Conservation (phyloP, 805 yeast species). For the Lachancea kluyveri region DNA sequence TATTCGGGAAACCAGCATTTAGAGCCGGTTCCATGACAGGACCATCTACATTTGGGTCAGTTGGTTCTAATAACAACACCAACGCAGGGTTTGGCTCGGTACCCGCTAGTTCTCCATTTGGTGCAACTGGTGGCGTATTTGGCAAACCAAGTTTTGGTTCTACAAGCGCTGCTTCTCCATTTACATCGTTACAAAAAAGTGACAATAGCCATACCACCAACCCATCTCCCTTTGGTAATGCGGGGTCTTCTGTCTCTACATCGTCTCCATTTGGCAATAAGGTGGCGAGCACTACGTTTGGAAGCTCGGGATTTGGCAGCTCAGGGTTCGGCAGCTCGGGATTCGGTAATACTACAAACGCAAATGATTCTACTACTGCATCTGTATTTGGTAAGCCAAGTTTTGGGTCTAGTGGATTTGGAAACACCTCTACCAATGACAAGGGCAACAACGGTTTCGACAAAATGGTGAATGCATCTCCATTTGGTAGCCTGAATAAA, state of each 20-base stretch:
- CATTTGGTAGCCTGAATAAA: too few species aligned
- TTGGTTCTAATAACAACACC: conserved; percentile 5
- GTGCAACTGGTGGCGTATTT: conserved; percentile 12
- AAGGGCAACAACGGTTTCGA: too few species aligned
- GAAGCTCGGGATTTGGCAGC: conserved; percentile 6
- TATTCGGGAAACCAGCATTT: conserved; percentile 23
- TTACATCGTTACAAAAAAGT: neutral
- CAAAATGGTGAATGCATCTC: conserved; percentile 9
- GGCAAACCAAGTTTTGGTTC: conserved; percentile 10
- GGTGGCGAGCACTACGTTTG: conserved; percentile 1
- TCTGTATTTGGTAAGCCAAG: conserved; percentile 22
- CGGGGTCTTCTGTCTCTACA: conserved; percentile 4
- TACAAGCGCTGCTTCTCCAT: neutral
- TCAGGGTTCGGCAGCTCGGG: conserved; percentile 5
- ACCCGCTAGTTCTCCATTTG: conserved; percentile 1
- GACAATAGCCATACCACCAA: conserved; percentile 4
- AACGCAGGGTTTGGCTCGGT: conserved; percentile 5
- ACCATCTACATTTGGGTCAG: conserved; percentile 10
- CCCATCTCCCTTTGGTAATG: conserved; percentile 5
- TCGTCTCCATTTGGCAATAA: conserved; percentile 21
- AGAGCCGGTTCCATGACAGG: conserved; percentile 11
- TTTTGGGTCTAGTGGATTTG: conserved; percentile 5
- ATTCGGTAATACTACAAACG: conserved; percentile 8
- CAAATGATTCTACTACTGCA: conserved; percentile 7
- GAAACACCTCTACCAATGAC: too few species aligned